Percentiles rank a stretch among this genome's conserved stretches.
Conservation (phyloP, 164 flowering plant genomes). For the Vitis labrusca region DNA sequence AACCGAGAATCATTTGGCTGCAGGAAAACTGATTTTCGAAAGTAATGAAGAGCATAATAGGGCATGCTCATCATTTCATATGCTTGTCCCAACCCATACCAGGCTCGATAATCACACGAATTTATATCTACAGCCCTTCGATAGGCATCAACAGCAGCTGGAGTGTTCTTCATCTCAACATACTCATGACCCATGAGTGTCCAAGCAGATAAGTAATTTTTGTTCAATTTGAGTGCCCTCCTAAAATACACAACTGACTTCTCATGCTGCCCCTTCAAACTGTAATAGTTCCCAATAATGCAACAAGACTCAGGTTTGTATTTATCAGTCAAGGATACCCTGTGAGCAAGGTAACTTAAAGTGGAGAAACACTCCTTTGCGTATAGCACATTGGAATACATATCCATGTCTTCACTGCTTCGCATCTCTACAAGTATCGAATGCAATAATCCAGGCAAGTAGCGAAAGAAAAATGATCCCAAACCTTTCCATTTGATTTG, state of each 20-base stretch:
- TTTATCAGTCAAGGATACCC: slow-evolving; percentile 82
- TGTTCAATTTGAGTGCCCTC: slow-evolving; percentile 88
- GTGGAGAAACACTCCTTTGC: slow-evolving; percentile 87
- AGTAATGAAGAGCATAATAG: slow-evolving; percentile 86
- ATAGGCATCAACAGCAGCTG: slow-evolving; percentile 95
- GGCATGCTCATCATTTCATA: slow-evolving; percentile 99
- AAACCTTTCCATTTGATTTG: no score
- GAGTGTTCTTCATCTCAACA: slow-evolving; percentile 94
- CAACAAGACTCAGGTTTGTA: slow-evolving; percentile 97
- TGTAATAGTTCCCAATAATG: slow-evolving; percentile 95
- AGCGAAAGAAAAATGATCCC: no score
- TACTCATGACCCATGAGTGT: slow-evolving; percentile 99
- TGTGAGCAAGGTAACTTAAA: slow-evolving; percentile 89
- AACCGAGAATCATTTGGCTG: slow-evolving; percentile 89
- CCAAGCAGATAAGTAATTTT: slow-evolving; percentile 92
- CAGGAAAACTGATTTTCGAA: slow-evolving; percentile 74
- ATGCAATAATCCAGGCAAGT: no score
- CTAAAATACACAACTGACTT: slow-evolving; percentile 88
- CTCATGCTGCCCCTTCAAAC: slow-evolving; percentile 94
- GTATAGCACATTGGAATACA: slow-evolving; percentile 97
- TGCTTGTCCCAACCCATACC: slow-evolving; percentile 99
- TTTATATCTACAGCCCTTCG: slow-evolving; percentile 92
- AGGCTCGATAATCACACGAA: slow-evolving; percentile 94
- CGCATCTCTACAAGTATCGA: no score
- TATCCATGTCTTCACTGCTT: slow-evolving; percentile 76